A percentile compares a stretch with the other conserved stretches of the same genome.
Evolutionary conservation across 495 filamentous ascomycete genomes (phyloP).

Genomic region (Annulohypoxylon maeteangense): DNA sequence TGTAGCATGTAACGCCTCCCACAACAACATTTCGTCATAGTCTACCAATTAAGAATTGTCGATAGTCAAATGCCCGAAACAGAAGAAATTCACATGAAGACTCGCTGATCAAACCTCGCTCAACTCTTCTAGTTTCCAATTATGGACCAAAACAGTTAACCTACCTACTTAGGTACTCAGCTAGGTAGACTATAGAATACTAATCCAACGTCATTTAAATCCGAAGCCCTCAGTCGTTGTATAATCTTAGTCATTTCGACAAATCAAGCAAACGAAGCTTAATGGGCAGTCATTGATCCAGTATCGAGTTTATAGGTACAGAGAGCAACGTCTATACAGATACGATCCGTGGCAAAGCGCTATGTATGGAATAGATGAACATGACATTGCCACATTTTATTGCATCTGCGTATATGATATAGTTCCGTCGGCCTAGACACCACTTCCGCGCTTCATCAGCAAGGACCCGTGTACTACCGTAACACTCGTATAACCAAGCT

Average conservation of each 20-base stretch:
- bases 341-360: constrained; percentile 1
- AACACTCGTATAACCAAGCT: constrained; percentile 33
- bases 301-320: neutral
- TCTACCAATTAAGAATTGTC: constrained; percentile 29
- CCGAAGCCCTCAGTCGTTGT: neutral
- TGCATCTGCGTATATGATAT: constrained; percentile 13
- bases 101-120: constrained; percentile 29
- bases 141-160: neutral
- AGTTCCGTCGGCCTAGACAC: constrained; percentile 29
- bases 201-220: neutral
- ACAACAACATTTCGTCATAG: constrained; percentile 38
- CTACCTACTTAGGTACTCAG: no score
- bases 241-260: constrained; percentile 7
- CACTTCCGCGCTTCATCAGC: constrained; percentile 29
- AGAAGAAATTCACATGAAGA: constrained; percentile 24
- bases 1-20: constrained; percentile 39
- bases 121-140: constrained; percentile 21
- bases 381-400: constrained; percentile 23
- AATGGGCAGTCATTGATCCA: neutral
- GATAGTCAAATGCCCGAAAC: constrained; percentile 23
- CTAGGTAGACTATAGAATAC: neutral
- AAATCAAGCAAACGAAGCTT: neutral
- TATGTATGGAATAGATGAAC: constrained; percentile 14
- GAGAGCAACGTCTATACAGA: neutral
- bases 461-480: constrained; percentile 37